Evolutionary conservation across 805 yeast genomes (phyloP).

Genomic region (Cyberlindnera petersonii): DNA sequence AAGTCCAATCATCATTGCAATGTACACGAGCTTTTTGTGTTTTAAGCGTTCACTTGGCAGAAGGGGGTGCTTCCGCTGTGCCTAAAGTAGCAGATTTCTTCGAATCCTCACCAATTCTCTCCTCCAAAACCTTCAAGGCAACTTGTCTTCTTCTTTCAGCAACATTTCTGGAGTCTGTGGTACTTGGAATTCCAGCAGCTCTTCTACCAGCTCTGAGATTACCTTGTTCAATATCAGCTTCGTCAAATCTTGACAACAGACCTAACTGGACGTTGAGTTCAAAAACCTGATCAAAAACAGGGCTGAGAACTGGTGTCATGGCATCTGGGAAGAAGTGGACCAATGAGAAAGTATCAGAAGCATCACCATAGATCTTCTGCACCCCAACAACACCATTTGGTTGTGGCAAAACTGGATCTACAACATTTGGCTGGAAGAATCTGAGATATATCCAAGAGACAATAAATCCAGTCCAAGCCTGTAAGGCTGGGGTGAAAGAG

Average conservation of each 20-base stretch:
- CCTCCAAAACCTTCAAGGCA: conserved; percentile 71
- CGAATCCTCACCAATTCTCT: conserved; percentile 40
- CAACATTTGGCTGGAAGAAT: conserved; percentile 60
- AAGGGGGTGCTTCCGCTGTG: no score
- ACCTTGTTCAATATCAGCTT: conserved; percentile 66
- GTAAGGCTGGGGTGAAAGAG: conserved; percentile 49
- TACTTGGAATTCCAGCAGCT: conserved; percentile 25
- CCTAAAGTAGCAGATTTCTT: conserved; percentile 10
- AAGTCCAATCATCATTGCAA: no score
- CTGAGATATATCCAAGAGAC: conserved; percentile 75
- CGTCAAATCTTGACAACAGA: conserved; percentile 58
- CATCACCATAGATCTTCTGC: conserved; percentile 64
- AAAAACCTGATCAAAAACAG: conserved; percentile 44
- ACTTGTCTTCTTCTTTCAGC: conserved; percentile 78
- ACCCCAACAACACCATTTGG: conserved; percentile 28
- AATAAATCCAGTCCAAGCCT: conserved; percentile 56
- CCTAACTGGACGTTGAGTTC: conserved; percentile 39
- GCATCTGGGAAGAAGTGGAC: conserved; percentile 79
- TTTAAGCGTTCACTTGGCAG: no score
- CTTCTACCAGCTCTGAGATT: conserved; percentile 68
- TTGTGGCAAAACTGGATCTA: conserved; percentile 53
- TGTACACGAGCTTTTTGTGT: no score
- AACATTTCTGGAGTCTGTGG: conserved; percentile 41
- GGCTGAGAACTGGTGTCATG: conserved; percentile 46
- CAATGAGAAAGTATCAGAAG: conserved; percentile 82